Percentiles rank a stretch among this genome's conserved stretches.
Evolutionary conservation across 768 basidiomycete species (phyloP).

Genomic region (Lenzites betulinus): DNA sequence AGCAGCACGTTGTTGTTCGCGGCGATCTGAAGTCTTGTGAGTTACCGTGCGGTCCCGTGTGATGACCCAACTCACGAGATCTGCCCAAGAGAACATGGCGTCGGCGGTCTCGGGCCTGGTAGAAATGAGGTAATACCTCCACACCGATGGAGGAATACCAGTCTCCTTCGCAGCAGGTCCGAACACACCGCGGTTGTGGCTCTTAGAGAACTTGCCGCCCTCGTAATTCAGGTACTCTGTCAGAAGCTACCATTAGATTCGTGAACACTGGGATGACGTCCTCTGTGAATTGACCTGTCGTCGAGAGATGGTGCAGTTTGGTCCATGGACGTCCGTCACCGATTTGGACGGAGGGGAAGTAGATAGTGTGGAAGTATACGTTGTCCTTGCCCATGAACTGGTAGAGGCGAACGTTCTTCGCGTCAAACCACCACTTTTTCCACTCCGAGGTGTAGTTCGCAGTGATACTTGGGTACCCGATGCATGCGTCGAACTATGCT

Average conservation of each 20-base stretch:
- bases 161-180: constrained; percentile 94
- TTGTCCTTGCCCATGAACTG: constrained; percentile 99
- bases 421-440: constrained; percentile 97
- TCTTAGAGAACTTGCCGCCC: constrained; percentile 98
- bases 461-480: constrained; percentile 97
- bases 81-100: constrained; percentile 95
- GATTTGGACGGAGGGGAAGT: constrained; percentile 88
- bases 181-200: constrained; percentile 94
- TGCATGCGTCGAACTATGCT: constrained; percentile 88
- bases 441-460: constrained; percentile 93
- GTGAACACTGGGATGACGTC: neutral
- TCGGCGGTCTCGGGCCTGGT: constrained; percentile 93
- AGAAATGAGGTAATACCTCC: constrained; percentile 94
- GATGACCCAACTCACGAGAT: constrained; percentile 64
- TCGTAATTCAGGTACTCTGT: constrained; percentile 97
- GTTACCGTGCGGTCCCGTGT: too few species aligned
- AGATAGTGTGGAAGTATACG: constrained; percentile 97
- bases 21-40: constrained; percentile 55
- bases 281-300: constrained; percentile 68
- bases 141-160: constrained; percentile 90
- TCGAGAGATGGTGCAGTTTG: constrained; percentile 89
- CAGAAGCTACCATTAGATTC: neutral
- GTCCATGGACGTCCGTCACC: constrained; percentile 94
- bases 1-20: constrained; percentile 92
- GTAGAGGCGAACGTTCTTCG: constrained; percentile 84